These are phyloP conservation scores for Podila verticillata DNA, from an alignment of 192 early-diverging fungal species.

Conservation along the genomic window DNA sequence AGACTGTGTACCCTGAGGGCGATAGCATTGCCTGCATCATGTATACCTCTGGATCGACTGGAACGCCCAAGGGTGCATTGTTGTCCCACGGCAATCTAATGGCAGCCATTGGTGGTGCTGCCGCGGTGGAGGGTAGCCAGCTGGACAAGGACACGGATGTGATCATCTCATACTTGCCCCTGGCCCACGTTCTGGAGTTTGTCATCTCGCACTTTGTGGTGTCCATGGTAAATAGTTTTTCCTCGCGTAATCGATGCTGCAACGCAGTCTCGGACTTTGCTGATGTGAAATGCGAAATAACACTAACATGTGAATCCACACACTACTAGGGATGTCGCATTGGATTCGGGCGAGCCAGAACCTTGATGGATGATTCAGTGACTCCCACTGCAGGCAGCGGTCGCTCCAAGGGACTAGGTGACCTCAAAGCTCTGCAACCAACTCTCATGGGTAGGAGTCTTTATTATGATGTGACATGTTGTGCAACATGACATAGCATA, in stretches of 20 bases:
- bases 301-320: neutral
- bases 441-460: constrained; percentile 64
- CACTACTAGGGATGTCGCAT: constrained; percentile 54
- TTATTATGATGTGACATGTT: neutral
- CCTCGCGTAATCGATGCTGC: neutral
- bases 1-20: constrained; percentile 29
- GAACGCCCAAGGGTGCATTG: constrained; percentile 81
- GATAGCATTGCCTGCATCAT: constrained; percentile 69
- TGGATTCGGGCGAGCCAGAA: constrained; percentile 73
- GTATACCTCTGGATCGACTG: constrained; percentile 81
- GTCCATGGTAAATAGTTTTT: constrained; percentile 36
- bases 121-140: constrained; percentile 29
- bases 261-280: neutral
- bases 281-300: neutral
- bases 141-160: constrained; percentile 44
- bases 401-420: constrained; percentile 70
- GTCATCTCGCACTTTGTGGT: constrained; percentile 61
- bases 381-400: constrained; percentile 32
- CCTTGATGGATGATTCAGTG: constrained; percentile 72
- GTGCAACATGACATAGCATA: too few relatives aligned
- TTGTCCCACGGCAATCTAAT: constrained; percentile 74
- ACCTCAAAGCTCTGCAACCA: constrained; percentile 74
- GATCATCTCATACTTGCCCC: constrained; percentile 67
- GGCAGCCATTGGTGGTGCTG: constrained; percentile 60
- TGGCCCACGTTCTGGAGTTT: constrained; percentile 79